These are phyloP conservation scores for Fusarium sacchari DNA, from an alignment of 2,329 filamentous ascomycete genomes.

Conservation along the genomic window DNA sequence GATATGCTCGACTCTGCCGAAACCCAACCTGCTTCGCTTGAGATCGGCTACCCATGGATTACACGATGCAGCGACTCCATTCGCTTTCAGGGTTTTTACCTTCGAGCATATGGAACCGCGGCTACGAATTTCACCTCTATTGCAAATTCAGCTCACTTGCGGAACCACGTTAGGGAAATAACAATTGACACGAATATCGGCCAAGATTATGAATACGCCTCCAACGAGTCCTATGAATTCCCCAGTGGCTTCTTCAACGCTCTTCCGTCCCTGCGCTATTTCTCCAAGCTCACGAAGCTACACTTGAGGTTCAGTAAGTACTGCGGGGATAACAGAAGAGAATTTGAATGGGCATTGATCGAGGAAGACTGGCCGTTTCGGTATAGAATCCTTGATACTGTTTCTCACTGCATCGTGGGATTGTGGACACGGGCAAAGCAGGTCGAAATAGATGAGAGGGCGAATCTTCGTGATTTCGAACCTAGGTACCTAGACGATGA, in stretches of 20 bases:
- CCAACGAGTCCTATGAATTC: not conserved
- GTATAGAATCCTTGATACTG: not conserved
- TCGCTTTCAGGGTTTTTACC: not conserved
- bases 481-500: rapidly evolving
- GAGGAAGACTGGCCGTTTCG: not conserved
- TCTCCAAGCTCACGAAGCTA: rapidly evolving
- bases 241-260: not conserved
- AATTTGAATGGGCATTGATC: no score
- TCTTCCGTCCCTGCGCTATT: not conserved
- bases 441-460: not conserved
- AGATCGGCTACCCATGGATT: not conserved
- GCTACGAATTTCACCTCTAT: not conserved
- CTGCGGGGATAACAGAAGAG: not conserved
- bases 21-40: not conserved
- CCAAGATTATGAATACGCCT: not conserved
- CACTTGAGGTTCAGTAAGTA: not conserved
- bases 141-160: not conserved
- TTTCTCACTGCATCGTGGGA: not conserved
- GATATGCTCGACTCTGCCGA: not conserved
- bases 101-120: not conserved
- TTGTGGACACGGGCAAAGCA: not conserved
- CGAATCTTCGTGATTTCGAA: not conserved
- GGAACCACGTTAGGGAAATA: rapidly evolving
- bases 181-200: not conserved
- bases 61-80: not conserved